Evolutionary conservation across 208 protist genomes (phyloP).

Genomic region (Leishmania guyanensis): DNA sequence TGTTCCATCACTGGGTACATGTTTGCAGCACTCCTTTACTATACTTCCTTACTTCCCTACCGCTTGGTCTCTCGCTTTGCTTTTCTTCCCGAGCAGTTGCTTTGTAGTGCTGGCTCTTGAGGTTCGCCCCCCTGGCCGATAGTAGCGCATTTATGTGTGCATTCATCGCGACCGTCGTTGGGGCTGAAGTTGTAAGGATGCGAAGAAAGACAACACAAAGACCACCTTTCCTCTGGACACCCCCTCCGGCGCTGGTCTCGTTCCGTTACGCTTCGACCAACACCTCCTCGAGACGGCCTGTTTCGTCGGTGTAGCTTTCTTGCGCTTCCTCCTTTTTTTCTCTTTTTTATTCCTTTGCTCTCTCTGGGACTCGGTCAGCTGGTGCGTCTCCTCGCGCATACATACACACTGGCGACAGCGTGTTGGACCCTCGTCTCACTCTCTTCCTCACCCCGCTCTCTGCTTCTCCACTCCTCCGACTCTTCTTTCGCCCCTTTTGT

Average conservation of each 20-base stretch:
- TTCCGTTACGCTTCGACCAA: not conserved
- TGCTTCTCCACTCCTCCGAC: too few relatives aligned
- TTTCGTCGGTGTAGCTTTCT: not conserved
- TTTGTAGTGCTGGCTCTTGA: not conserved
- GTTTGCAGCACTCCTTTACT: not conserved
- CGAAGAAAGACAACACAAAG: not conserved
- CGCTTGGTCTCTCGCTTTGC: not conserved
- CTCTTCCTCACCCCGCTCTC: too few relatives aligned
- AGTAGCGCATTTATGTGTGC: not conserved
- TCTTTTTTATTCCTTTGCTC: not conserved
- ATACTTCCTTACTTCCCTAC: not conserved
- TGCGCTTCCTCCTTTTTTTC: not conserved
- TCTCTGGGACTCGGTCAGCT: not conserved
- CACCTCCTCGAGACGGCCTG: not conserved
- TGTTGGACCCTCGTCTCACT: too few relatives aligned
- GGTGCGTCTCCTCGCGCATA: too few relatives aligned
- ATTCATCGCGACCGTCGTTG: not conserved
- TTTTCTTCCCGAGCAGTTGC: not conserved
- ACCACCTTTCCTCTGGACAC: too few relatives aligned
- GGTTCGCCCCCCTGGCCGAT: not conserved
- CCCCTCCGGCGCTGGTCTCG: not conserved
- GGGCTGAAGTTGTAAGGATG: not conserved
- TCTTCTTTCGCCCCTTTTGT: too few relatives aligned
- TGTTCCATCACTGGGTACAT: not conserved
- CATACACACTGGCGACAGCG: not conserved